Conservation (phyloP, 2,329 filamentous ascomycete genomes). For the Colletotrichum sp. region DNA sequence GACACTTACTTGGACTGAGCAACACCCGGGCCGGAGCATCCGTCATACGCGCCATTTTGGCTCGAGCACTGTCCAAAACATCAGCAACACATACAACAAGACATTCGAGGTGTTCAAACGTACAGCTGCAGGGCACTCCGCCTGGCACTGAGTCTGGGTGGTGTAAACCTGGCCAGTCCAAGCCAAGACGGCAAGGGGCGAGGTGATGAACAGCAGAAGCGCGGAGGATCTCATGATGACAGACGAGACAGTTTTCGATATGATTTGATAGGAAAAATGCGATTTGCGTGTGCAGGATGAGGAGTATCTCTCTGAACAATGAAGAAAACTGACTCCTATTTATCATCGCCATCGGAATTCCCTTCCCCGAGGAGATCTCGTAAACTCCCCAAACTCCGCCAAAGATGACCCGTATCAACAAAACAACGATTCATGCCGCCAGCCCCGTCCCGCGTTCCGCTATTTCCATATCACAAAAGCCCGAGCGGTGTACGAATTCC, state of each 20-base stretch:
- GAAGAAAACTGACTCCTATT: not conserved
- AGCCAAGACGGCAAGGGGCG: not conserved
- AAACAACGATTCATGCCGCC: not conserved
- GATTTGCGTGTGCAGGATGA: not conserved
- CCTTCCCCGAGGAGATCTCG: not conserved
- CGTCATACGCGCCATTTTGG: not conserved
- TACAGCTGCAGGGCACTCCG: not conserved
- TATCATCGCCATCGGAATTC: not conserved
- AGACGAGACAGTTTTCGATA: accelerated
- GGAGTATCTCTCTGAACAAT: accelerated
- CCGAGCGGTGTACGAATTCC: not conserved
- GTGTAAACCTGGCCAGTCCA: not conserved
- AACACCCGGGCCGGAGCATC: not conserved
- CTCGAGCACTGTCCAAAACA: not conserved
- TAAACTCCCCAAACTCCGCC: not conserved
- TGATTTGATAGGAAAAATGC: accelerated
- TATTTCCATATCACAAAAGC: not conserved
- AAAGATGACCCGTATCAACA: not conserved
- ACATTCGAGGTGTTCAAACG: accelerated
- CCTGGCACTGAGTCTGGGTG: not conserved
- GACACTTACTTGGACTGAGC: not conserved
- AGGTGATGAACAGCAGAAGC: not conserved
- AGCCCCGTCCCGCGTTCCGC: not conserved
- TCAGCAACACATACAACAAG: not conserved
- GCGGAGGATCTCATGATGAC: not conserved